Conservation (phyloP, 2,329 filamentous ascomycete species). For the Diaporthe sp. region DNA sequence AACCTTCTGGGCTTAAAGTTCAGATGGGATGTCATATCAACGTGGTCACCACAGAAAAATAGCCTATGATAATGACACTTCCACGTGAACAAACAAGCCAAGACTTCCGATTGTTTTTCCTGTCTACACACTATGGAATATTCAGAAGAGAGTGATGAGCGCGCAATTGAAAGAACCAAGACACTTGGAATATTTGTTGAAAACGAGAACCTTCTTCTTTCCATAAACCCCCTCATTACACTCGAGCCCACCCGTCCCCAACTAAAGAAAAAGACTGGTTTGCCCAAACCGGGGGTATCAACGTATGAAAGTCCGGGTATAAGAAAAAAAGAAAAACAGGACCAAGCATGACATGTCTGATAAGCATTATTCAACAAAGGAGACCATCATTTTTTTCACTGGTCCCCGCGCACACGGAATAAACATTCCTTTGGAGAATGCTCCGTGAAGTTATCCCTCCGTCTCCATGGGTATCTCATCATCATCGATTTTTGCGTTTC, state of each 20-base stretch:
- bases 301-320: slow-evolving; percentile 29
- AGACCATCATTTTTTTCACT: not conserved
- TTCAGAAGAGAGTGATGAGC: not conserved
- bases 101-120: not conserved
- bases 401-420: not conserved
- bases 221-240: not conserved
- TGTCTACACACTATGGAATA: not conserved
- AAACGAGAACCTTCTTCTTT: not conserved
- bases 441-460: too few relatives aligned
- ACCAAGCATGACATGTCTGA: not conserved
- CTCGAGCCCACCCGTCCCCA: not conserved
- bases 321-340: slow-evolving; percentile 14
- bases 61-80: too few relatives aligned
- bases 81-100: not conserved
- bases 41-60: too few relatives aligned
- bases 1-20: too few relatives aligned
- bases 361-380: slow-evolving; percentile 13
- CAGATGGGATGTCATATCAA: too few relatives aligned
- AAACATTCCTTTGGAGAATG: not conserved
- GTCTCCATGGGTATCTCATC: not conserved
- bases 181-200: not conserved
- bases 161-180: not conserved
- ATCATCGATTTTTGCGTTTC: not conserved
- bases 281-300: slow-evolving; percentile 33
- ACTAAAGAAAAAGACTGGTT: slow-evolving; percentile 14